A percentile compares a stretch with the other conserved stretches of the same genome.
Conservation (phyloP, 2,329 filamentous ascomycete species). For the Chrysoporthe puriensis region DNA sequence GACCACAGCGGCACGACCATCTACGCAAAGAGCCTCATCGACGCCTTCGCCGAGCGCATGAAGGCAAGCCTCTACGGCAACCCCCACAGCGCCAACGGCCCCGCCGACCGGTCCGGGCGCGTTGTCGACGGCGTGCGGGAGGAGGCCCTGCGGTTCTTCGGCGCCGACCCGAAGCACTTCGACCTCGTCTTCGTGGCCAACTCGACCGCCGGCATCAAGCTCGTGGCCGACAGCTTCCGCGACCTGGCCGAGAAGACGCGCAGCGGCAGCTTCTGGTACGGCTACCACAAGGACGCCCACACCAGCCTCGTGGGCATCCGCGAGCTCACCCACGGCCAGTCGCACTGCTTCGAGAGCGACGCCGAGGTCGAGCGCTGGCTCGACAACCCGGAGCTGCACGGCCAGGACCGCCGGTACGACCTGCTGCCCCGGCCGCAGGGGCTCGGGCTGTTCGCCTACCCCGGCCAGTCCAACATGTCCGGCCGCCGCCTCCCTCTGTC, state of each 20-base stretch:
- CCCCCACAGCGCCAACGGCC: constrained; percentile 66
- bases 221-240: constrained; percentile 65
- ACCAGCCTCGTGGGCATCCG: constrained; percentile 71
- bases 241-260: constrained; percentile 54
- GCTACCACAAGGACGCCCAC: constrained; percentile 64
- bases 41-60: constrained; percentile 59
- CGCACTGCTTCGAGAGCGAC: constrained; percentile 64
- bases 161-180: constrained; percentile 60
- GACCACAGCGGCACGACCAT: constrained; percentile 63
- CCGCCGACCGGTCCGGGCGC: constrained; percentile 60
- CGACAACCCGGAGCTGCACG: constrained; percentile 27
- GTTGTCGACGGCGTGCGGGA: constrained; percentile 60
- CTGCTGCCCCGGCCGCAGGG: constrained; percentile 32
- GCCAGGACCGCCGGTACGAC: constrained; percentile 31
- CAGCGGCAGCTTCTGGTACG: constrained; percentile 57
- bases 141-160: constrained; percentile 59
- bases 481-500: constrained; percentile 62
- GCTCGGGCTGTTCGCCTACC: constrained; percentile 62
- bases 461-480: constrained; percentile 73
- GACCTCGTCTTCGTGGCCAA: constrained; percentile 80
- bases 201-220: constrained; percentile 86
- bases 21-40: constrained; percentile 61
- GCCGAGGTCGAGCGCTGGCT: constrained; percentile 52
- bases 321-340: constrained; percentile 60
- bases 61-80: constrained; percentile 66